Base-by-base conservation (phyloP, 352 stramenopile genomes). In the Globisporangium yorkense region DNA sequence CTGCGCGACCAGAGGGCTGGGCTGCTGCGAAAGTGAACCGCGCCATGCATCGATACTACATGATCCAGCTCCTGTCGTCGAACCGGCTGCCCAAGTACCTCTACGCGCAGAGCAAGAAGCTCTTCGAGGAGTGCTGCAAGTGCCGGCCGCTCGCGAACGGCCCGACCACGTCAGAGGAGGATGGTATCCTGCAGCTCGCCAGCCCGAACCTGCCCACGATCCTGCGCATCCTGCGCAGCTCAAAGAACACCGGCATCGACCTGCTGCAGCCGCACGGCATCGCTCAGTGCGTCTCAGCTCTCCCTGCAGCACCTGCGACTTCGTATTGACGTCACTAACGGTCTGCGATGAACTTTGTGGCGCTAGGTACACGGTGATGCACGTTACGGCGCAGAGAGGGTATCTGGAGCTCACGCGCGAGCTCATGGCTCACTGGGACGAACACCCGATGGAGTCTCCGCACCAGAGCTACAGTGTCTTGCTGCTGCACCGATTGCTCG, bases 71-170 rank as follows among this genome's bases (percentile, higher is more conserved):
- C 15, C 47, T 87, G 10, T 55, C 69, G n/a, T 56, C 76, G 20
- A 80, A 65, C 16, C 58, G 66, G 15, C 59, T 73, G 33, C 69
- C 78, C 10, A 59, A 84, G n/a, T 73, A 85, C 52, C 65, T 88
- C 0, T 63, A 60, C 5, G 56, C 68, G 43, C 80, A 88, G 57
- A 84, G 72, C 61, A 91, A 88, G 54, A 74, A 74, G 24, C 66
- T 92, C 3, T 92, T 87, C 53, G 77, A 89, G 8, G 80, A 92
- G 57, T 92, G 83, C 57, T 85, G 80, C 56, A 78, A 81, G 59
- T 89, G 80, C 39, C 71, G 61, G 1, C 78, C 76, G 12, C 65
- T 91, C 5, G 65, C 76, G 3, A 70, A 78, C 41, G 80, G 83
- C 0, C 77, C 79, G 0, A 71, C 61, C 5, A 69, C 70, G 31